These are phyloP conservation scores for Termitomyces titanicus DNA, from an alignment of 768 basidiomycete species.

Conservation along the genomic window DNA sequence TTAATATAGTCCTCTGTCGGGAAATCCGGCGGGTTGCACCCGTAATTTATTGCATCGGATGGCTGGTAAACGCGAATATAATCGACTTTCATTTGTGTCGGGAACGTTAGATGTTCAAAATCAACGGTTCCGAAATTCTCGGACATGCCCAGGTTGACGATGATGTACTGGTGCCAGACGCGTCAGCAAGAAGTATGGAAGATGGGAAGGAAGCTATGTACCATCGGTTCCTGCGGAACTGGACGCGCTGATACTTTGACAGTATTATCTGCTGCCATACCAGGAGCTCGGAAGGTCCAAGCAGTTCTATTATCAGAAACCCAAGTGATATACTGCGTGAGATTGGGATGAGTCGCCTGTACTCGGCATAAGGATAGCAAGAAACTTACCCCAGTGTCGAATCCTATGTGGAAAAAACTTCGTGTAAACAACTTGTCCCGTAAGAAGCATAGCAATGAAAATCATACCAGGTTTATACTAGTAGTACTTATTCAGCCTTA, in stretches of 20 bases:
- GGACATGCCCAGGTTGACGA: conserved; percentile 83
- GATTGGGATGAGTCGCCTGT: background rate
- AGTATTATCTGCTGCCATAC: conserved; percentile 56
- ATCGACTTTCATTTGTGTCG: conserved; percentile 46
- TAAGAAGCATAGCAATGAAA: background rate
- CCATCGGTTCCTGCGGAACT: conserved; percentile 85
- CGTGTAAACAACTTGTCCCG: background rate
- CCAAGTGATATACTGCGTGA: conserved; percentile 79
- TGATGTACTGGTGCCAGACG: conserved; percentile 55
- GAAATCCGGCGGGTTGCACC: conserved; percentile 63
- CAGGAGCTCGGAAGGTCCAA: conserved; percentile 75
- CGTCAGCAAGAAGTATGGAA: background rate
- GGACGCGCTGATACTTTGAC: conserved; percentile 64
- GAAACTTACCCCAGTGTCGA: conserved; percentile 55
- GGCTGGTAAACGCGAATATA: conserved; percentile 73
- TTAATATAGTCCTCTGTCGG: conserved; percentile 76
- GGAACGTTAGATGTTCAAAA: conserved; percentile 64
- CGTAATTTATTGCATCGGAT: conserved; percentile 56
- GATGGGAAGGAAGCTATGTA: conserved; percentile 25
- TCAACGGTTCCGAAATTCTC: conserved; percentile 73
- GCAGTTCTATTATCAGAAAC: conserved; percentile 59
- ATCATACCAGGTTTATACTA: conserved; percentile 40
- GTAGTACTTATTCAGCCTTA: background rate
- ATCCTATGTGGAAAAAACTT: conserved; percentile 36
- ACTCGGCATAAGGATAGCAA: background rate